These are phyloP conservation scores for Salicornia ramosissima DNA, from an alignment of 148 eudicot species.

Conservation along the genomic window DNA sequence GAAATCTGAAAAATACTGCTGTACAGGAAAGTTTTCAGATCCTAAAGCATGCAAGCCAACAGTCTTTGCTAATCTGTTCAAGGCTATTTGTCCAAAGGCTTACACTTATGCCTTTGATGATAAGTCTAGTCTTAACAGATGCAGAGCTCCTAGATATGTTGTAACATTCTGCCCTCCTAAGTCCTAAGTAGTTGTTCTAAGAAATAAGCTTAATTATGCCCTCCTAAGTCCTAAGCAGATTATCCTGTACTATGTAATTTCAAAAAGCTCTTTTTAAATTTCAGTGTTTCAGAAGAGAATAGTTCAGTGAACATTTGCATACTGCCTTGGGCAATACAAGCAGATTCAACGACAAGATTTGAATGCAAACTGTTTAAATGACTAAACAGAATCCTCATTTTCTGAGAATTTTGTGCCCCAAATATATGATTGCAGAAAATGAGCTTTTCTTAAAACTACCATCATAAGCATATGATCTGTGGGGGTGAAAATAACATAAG, in stretches of 20 bases:
- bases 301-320: neutral
- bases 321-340: too few species aligned
- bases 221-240: neutral
- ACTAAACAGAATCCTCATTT: too few species aligned
- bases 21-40: conserved; percentile 56
- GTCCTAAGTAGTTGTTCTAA: neutral
- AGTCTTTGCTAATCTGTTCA: conserved; percentile 56
- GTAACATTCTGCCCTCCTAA: conserved; percentile 83
- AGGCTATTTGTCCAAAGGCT: conserved; percentile 82
- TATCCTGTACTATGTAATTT: neutral
- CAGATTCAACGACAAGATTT: neutral
- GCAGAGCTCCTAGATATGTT: conserved; percentile 71
- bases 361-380: neutral
- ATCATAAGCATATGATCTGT: too few species aligned
- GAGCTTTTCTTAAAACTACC: too few species aligned
- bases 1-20: conserved; percentile 62
- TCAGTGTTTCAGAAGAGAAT: neutral
- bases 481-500: neutral
- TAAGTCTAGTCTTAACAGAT: conserved; percentile 66
- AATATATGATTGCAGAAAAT: too few species aligned
- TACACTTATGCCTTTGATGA: conserved; percentile 89
- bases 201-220: neutral
- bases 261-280: neutral
- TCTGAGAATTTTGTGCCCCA: too few species aligned
- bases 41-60: conserved; percentile 80